Evolutionary conservation across 2,329 filamentous ascomycete species (phyloP).

Genomic region (Epichloe sp.): DNA sequence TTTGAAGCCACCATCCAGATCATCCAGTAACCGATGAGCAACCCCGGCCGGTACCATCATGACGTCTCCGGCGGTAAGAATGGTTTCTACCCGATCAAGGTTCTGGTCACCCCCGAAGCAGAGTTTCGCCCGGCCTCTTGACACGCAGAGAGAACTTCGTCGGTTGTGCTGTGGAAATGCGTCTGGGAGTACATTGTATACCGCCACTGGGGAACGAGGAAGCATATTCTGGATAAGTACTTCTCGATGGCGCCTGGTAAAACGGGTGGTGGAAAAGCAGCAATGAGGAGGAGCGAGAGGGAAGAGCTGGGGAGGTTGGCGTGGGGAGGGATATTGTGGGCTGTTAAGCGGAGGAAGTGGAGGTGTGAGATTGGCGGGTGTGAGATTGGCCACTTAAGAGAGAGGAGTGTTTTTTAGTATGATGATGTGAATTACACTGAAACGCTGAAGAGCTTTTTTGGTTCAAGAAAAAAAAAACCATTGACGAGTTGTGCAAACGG

Average conservation of each 20-base stretch:
- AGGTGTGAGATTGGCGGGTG: slow-evolving; percentile 14
- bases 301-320: slow-evolving; percentile 49
- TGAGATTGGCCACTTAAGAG: not conserved
- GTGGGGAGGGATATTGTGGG: slow-evolving; percentile 45
- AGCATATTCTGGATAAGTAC: not conserved
- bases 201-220: not conserved
- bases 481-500: not conserved
- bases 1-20: slow-evolving; percentile 39
- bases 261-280: not conserved
- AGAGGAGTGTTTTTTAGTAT: not conserved
- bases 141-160: slow-evolving; percentile 52
- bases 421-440: not conserved
- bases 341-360: slow-evolving; percentile 39
- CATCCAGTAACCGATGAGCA: slow-evolving; percentile 47
- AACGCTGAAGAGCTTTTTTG: not conserved
- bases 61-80: slow-evolving; percentile 46
- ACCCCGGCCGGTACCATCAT: slow-evolving; percentile 53
- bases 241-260: not conserved
- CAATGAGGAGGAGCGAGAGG: slow-evolving; percentile 45
- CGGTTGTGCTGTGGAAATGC: slow-evolving; percentile 55
- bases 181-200: slow-evolving; percentile 27
- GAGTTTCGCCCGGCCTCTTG: slow-evolving; percentile 42
- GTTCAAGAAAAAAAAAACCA: not conserved
- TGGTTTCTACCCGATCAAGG: slow-evolving; percentile 29
- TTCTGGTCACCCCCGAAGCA: slow-evolving; percentile 50